Base-by-base conservation (phyloP, 139 green algal genomes). In the Tetratostichococcus sp. region DNA sequence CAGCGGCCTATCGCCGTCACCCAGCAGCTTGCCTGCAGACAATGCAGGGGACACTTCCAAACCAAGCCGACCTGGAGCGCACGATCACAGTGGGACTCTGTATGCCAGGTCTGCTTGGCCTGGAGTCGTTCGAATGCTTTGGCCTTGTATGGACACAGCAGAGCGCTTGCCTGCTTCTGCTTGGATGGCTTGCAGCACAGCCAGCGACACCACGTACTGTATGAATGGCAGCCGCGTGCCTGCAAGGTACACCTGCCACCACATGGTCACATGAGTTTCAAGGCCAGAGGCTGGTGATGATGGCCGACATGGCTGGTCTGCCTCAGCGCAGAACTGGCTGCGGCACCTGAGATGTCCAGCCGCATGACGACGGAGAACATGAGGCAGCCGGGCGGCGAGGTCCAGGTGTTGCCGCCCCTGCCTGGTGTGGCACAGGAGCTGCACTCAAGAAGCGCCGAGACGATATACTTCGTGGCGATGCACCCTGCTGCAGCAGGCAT, bases 121-220 rank as follows among this genome's bases (percentile, higher is more conserved):
- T n/a, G n/a, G n/a, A n/a, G n/a, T n/a, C n/a, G n/a, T n/a, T n/a
- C n/a, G n/a, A n/a, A n/a, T n/a, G n/a, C n/a, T n/a, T n/a, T n/a
- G n/a, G n/a, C n/a, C n/a, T n/a, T n/a, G n/a, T n/a, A n/a, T n/a
- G n/a, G n/a, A n/a, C n/a, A 50, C 71, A 80, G 32, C 30, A 31
- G n/a, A n/a, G 25, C 35, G 66, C 25, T 34, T 28, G 22, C 57
- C 65, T 71, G 75, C 19, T 79, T 85, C 19, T 77, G 66, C 66
- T 62, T 87, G 82, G 23, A 97, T 78, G 11, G 89, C 95, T 31
- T 89, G 77, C 26, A 97, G 83, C n/a, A 98, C 84, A 1, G 91
- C 95, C 30, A 98, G 77, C 33, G 87, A 94, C 0, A 94, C 84
- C 19, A 98, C 79, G 72, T 98, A 98, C 80, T 98, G 96, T 31